A percentile compares a stretch with the other conserved stretches of the same genome.
Conservation (phyloP, 176 grass and related monocot species). For the Eremochloa ophiuroides region DNA sequence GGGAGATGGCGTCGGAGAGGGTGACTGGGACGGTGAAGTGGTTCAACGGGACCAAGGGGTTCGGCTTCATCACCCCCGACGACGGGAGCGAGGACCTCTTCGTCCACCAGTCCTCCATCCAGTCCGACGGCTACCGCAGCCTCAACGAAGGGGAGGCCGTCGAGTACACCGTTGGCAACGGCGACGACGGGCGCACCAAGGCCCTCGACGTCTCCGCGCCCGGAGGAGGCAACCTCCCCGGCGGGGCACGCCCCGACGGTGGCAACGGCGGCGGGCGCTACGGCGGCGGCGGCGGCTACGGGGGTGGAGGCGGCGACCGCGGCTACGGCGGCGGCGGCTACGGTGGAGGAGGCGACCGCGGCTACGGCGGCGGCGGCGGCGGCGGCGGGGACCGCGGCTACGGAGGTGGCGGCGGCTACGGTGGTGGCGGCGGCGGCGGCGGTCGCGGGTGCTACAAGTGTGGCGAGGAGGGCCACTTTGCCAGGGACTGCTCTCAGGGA, state of each 20-base stretch:
- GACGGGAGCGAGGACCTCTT: conserved; percentile 23
- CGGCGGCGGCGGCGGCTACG: not conserved
- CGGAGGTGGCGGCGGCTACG: not conserved
- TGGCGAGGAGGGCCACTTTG: not conserved
- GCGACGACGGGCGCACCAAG: conserved; percentile 10
- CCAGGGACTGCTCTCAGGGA: not conserved
- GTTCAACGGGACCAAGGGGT: conserved; percentile 26
- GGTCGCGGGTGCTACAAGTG: not conserved
- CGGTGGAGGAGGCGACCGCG: not conserved
- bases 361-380: not conserved
- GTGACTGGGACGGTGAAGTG: conserved; percentile 21
- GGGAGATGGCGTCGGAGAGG: not conserved
- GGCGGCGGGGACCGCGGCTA: not conserved
- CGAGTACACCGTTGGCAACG: not conserved
- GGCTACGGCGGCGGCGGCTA: not conserved
- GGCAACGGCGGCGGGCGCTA: not conserved
- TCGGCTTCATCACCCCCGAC: conserved; percentile 31
- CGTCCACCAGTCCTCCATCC: conserved; percentile 27
- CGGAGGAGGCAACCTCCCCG: not conserved
- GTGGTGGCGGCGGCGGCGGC: not conserved
- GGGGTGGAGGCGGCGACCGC: not conserved
- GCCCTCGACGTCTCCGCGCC: conserved; percentile 17
- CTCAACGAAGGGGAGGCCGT: conserved; percentile 6
- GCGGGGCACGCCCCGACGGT: not conserved
- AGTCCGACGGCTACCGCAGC: conserved; percentile 26